Conservation (phyloP, 2,329 filamentous ascomycete genomes). For the Ustulina deusta region DNA sequence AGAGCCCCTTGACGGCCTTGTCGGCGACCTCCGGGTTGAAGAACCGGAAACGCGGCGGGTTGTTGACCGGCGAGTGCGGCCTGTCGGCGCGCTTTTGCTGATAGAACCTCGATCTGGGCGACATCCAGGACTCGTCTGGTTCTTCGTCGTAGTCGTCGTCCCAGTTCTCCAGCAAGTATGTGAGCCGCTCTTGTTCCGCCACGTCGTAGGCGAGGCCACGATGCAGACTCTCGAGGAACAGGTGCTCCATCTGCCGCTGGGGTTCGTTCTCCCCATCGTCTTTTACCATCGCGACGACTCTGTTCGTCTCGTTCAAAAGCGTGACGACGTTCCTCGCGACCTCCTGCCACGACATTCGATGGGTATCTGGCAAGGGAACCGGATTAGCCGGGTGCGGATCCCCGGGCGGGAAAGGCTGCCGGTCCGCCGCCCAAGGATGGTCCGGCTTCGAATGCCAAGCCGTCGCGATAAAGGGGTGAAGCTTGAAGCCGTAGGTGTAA, state of each 20-base stretch:
- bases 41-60: background rate
- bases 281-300: background rate
- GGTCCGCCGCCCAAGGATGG: background rate
- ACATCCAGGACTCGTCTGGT: background rate
- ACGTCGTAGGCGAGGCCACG: background rate
- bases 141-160: background rate
- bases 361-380: background rate
- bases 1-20: background rate
- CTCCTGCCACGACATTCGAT: background rate
- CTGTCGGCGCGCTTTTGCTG: too few relatives aligned
- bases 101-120: too few relatives aligned
- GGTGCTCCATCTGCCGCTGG: background rate
- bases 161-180: background rate
- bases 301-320: background rate
- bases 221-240: background rate
- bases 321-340: background rate
- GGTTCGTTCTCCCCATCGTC: background rate
- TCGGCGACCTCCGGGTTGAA: background rate
- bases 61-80: too few relatives aligned
- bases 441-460: background rate
- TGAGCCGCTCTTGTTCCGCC: background rate
- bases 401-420: background rate
- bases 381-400: background rate
- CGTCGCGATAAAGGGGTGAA: background rate
- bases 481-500: constrained; percentile 3